A percentile compares a stretch with the other conserved stretches of the same genome.
Conservation (phyloP, 2,329 filamentous ascomycete genomes). For the Epichloe glyceriae region DNA sequence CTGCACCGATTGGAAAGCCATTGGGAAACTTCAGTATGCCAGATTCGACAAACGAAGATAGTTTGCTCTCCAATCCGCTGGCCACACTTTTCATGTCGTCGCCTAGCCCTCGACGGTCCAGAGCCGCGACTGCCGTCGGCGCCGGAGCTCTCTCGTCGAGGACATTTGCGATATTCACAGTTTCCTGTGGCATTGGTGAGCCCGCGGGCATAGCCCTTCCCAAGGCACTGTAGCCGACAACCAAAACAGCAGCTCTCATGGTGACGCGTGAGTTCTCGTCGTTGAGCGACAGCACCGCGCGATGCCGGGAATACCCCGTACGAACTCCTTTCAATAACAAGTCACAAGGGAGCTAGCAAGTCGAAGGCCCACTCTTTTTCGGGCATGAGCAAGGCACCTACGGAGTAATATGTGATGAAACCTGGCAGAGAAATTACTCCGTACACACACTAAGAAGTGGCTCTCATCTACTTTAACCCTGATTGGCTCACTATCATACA, state of each 20-base stretch:
- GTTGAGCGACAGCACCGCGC: not conserved
- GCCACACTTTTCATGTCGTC: slow-evolving; percentile 36
- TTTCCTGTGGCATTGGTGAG: not conserved
- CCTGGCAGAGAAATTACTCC: not conserved
- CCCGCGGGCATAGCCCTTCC: not conserved
- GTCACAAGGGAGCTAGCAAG: too few species aligned
- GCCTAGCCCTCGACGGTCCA: slow-evolving; percentile 21
- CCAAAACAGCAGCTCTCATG: slow-evolving; percentile 2
- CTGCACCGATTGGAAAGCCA: slow-evolving; percentile 47
- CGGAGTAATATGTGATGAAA: not conserved
- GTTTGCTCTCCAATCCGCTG: slow-evolving; percentile 36
- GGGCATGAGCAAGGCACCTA: not conserved
- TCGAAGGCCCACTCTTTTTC: too few species aligned
- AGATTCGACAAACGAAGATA: slow-evolving; percentile 48
- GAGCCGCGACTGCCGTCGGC: slow-evolving; percentile 12
- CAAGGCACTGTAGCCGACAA: slow-evolving; percentile 2
- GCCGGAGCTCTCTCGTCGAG: slow-evolving; percentile 10
- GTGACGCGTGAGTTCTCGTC: not conserved
- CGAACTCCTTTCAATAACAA: too few species aligned
- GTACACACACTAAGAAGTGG: too few species aligned
- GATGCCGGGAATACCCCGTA: not conserved
- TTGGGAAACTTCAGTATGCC: slow-evolving; percentile 57
- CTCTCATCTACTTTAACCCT: too few species aligned
- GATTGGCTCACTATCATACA: too few species aligned
- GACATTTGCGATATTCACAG: not conserved